Conservation (phyloP, 176 grass and related monocot genomes). For the Cenchrus purpureus region DNA sequence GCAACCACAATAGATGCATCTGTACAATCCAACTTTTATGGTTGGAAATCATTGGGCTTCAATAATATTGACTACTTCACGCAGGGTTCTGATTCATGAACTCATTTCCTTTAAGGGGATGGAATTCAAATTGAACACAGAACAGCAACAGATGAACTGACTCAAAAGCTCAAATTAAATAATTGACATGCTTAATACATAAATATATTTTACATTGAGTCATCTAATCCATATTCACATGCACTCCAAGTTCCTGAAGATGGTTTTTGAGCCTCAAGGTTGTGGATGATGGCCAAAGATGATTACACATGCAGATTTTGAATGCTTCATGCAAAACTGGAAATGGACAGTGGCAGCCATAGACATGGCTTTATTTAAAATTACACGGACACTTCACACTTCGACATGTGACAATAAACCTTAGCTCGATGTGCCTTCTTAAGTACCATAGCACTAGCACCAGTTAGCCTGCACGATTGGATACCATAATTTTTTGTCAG, state of each 20-base stretch:
- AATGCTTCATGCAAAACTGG: constrained; percentile 22
- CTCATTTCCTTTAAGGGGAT: neutral
- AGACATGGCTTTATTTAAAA: constrained; percentile 12
- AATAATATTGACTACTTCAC: neutral
- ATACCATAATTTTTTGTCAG: neutral
- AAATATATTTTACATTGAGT: constrained; percentile 1
- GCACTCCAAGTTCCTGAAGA: neutral
- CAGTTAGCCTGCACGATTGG: constrained; percentile 28
- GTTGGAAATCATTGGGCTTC: neutral
- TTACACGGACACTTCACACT: neutral
- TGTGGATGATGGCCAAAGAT: constrained; percentile 30
- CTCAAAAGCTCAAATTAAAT: neutral
- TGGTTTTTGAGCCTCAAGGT: neutral
- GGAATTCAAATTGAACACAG: neutral
- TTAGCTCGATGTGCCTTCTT: constrained; percentile 23
- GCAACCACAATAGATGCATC: neutral
- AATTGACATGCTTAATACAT: constrained; percentile 25
- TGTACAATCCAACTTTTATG: neutral
- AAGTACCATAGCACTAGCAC: neutral
- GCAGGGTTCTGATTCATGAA: neutral
- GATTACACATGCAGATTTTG: constrained; percentile 1
- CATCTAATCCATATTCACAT: constrained; percentile 10
- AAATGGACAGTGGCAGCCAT: constrained; percentile 4
- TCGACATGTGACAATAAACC: neutral
- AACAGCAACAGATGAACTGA: neutral